Conservation (phyloP, 352 stramenopile species). For the Globisporangium sylvaticum region DNA sequence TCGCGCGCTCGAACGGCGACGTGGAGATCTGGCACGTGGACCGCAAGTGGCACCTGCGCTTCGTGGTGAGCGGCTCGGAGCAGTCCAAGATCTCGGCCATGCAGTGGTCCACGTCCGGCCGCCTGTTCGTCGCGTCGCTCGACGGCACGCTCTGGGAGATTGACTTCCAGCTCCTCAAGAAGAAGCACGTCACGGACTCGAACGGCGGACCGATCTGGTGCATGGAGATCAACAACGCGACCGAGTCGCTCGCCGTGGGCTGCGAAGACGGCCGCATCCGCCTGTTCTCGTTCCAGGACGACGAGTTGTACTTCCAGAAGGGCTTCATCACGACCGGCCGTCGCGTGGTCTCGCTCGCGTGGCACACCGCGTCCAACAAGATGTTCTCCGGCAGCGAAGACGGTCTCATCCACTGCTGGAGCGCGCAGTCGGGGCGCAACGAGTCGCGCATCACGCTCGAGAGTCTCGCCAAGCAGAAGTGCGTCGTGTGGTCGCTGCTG, state of each 20-base stretch:
- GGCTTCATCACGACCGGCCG: slow-evolving; percentile 69
- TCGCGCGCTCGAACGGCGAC: slow-evolving; percentile 75
- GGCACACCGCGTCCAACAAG: slow-evolving; percentile 61
- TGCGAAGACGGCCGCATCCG: slow-evolving; percentile 90
- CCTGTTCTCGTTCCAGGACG: slow-evolving; percentile 75
- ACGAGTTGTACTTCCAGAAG: slow-evolving; percentile 81
- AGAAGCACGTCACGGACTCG: slow-evolving; percentile 80
- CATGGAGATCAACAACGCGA: slow-evolving; percentile 65
- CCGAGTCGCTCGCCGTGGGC: slow-evolving; percentile 71
- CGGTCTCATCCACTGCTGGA: slow-evolving; percentile 87
- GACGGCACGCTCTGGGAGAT: slow-evolving; percentile 81
- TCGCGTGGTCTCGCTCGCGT: slow-evolving; percentile 83
- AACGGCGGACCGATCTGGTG: slow-evolving; percentile 89
- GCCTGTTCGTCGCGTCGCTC: slow-evolving; percentile 67
- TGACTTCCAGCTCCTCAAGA: slow-evolving; percentile 62
- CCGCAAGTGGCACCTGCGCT: slow-evolving; percentile 70
- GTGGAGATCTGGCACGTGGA: slow-evolving; percentile 74
- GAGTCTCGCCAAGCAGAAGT: slow-evolving; percentile 68
- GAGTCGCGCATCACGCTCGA: slow-evolving; percentile 83
- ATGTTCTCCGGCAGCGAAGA: slow-evolving; percentile 86
- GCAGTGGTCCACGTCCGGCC: slow-evolving; percentile 41
- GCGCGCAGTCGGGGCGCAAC: slow-evolving; percentile 70
- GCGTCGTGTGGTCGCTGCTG: slow-evolving; percentile 87
- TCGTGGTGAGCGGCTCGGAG: slow-evolving; percentile 57
- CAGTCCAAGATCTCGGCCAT: slow-evolving; percentile 72